Evolutionary conservation across 345 rosid species (phyloP), one percentile per base, ranked within the genome.

Genomic region (Camelina neglecta): DNA sequence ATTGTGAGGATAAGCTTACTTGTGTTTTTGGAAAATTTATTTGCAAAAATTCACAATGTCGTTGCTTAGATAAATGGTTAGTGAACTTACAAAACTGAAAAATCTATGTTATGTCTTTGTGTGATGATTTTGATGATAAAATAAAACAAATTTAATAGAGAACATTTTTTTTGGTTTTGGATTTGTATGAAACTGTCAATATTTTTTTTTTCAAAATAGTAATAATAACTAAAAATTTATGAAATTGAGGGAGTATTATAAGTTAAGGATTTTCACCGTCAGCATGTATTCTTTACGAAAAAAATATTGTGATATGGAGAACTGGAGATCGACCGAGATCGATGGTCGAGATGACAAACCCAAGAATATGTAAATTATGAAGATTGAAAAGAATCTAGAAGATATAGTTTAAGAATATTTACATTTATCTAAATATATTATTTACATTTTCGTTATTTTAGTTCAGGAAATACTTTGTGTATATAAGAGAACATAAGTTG

Each of bases 1-100:
- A 76, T 35, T 69, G 70, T 54, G 65, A 75, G 10, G 57, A 76
- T 53, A 75, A 67, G 10, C 58, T 76, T 7, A 69, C 11, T 13
- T 69, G 80, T 8, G 58, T 54, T 13, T 26, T 36, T 8, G 78
- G 54, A 48, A 75, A 75, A 38, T 38, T 8, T 67, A 31, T 48
- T 15, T 74, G 73, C 59, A 8, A 75, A 58, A 24, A 58, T 38
- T 75, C 44, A 11, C 33, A 24, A 58, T 75, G 73, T 67, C 60
- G 38, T 0, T 75, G 73, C 7, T 47, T 47, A 45, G 4, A 33
- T 33, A 64, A 47, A 33, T 33, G 58, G 48, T 33, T 64, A 73
- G 21, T 33, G 1, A 38, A 12, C 7, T 13, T 13, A 41, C 3
- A 42, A 18, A 12, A 42, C 3, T 26, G 21, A 16, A 55, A 16